Evolutionary conservation across 441 rosid genomes (phyloP), one percentile per base, ranked within the genome.

Genomic region (Daphne laureola): DNA sequence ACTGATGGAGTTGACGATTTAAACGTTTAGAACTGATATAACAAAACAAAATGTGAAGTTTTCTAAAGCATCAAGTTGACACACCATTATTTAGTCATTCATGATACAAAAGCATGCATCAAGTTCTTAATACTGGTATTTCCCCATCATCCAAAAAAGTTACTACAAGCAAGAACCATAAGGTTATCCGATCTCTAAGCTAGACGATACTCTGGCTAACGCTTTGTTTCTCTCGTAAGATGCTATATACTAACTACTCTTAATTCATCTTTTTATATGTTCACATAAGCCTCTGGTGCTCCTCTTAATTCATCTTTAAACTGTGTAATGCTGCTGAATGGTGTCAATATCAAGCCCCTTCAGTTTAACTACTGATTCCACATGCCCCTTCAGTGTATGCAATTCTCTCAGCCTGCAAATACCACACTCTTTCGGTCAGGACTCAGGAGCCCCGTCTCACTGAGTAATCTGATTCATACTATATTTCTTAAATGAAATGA

Each of bases 311-410:
- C 49, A 12, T 27, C 14, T 44, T 71, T 54, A 87, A 57, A 88
- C 91, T 0, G 96, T 88, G 68, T 85, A 88, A 62, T 88, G 96
- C 58, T 85, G 91, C 61, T 82, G 90, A 58, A 80, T 82, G 5
- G 87, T 66, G 51, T 87, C 90, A 23, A 87, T 82, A 64, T 87
- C 96, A 3, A 87, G 81, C 49, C 96, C 92, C 64, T 80, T 80
- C 46, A 87, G 83, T 81, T 80, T 87, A 70, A 75, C 92, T 46
- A 82, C 92, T 3, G 93, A 84, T 68, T 84, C 93, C 25, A 87
- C 88, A 5, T 84, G 90, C 42, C 96, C 90, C 73, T 74, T 82
- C 36, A 87, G 76, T 12, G 88, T 82, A 51, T 62, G 31, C 46
- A 85, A 70, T 75, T 88, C 96, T 65, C 96, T 76, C 65, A 87